Base-by-base conservation (phyloP, 2,329 filamentous ascomycete genomes). In the Cucurbitaria berberidis region DNA sequence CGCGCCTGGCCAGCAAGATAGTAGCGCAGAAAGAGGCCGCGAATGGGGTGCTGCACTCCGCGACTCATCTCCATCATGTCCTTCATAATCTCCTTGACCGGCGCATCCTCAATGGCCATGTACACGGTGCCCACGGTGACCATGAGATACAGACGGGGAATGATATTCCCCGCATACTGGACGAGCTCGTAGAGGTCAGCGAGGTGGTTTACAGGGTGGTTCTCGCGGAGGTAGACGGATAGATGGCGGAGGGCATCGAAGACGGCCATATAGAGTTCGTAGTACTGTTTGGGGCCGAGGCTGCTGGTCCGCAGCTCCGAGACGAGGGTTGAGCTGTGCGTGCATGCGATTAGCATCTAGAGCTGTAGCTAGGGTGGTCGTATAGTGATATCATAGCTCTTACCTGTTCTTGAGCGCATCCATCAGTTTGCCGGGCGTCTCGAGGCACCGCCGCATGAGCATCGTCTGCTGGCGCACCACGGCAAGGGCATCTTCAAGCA, bases 11-110 rank as follows among this genome's bases (percentile, higher is more conserved):
- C 93, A 21, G 91, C 95, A 45, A 99, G 84, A 73, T 97, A 99
- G 78, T 99, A 99, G 72, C 95, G 88, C 68, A 99, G 79, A 74
- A 99, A 99, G 49, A 99, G 82, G 16, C 95, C 95, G 52, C 95
- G 90, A 59, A 97, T 93, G 15, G 95, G 95, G 76, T 99, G 95
- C 72, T 99, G 95, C 19, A 99, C 93, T 51, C 95, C 95, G 59
- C 95, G 86, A 77, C 92, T 98, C 95, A 99, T 99, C 77, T 99
- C 95, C 95, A 99, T 99, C 95, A 99, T 99, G 76, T 99, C 95
- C 79, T 99, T 99, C 95, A 99, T 99, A 59, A 99, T 91, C 81
- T 99, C 95, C 79, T 99, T 99, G 64, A 99, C 95, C 0, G 95
- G 95, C 53, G 96, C 95, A 82, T 98, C 95, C 69, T 95, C 90